Evolutionary conservation across 2,329 filamentous ascomycete species (phyloP), one percentile per base, ranked within the genome.

Genomic region (Ascochyta pisi): DNA sequence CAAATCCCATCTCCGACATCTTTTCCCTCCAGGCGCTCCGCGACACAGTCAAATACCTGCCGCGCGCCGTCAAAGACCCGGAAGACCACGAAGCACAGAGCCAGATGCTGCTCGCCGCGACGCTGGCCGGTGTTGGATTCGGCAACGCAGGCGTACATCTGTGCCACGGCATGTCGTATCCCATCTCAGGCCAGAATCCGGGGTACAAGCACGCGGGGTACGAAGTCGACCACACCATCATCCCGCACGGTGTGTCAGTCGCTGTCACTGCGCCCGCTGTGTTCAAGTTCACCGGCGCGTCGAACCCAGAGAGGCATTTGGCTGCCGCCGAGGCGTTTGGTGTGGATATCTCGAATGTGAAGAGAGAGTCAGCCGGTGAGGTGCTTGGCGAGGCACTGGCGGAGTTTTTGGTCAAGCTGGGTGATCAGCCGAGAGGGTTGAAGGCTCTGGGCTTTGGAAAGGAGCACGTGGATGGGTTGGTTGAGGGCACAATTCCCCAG

Each of bases 1-100:
- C 95, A 6, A 99, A 99, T 74, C 95, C 95, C 2, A 99, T 99
- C 67, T 96, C 91, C 39, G 95, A 99, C 73, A 94, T 99, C 64
- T 99, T 99, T 81, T 96, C 91, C 3, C 83, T 99, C 19, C 89
- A 91, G 66, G 93, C 95, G 0, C 84, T 99, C 6, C 84, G 86
- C 27, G 85, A 86, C 66, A 96, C 93, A 0, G 87, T 97, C 62
- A 93, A 96, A 78, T 99, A 97, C 71, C 87, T 99, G 0, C 95
- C 94, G 0, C 86, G 94, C 52, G 89, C 92, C 0, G 90, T 96
- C 3, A 87, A 84, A 54, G 90, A 98, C 68, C 92, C 94, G 0
- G 92, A 96, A 31, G 95, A 99, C 74, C 83, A 86, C 58, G 95
- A 98, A 76, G 96, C 96, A 0, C 95, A 99, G 77, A 90, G 86